Evolutionary conservation across 345 rosid species (phyloP).

Genomic region (Leavenworthia alabamica): DNA sequence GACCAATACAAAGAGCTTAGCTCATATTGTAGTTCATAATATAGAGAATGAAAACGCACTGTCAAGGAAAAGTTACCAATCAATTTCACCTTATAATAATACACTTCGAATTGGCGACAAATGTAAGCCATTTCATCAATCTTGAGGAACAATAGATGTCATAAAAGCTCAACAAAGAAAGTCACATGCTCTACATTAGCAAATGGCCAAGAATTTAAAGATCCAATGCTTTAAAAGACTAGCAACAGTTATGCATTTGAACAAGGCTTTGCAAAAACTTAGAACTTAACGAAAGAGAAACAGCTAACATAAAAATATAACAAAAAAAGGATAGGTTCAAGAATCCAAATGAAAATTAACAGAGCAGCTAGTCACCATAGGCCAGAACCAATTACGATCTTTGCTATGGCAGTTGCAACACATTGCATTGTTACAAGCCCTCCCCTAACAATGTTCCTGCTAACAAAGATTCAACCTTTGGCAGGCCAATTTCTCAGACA

Average conservation of each 20-base stretch:
- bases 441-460: not conserved
- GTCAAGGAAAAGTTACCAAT: not conserved
- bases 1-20: constrained; percentile 1
- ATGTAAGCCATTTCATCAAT: not conserved
- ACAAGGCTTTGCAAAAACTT: constrained; percentile 28
- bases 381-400: constrained; percentile 12
- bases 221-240: constrained; percentile 19
- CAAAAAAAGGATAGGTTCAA: constrained; percentile 13
- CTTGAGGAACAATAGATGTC: not conserved
- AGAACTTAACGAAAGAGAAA: constrained; percentile 11
- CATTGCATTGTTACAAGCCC: constrained; percentile 10
- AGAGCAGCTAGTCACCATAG: constrained; percentile 24
- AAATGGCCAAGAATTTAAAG: constrained; percentile 10
- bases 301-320: not conserved
- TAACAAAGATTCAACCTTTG: constrained; percentile 5
- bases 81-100: not conserved
- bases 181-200: not conserved
- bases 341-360: constrained; percentile 32
- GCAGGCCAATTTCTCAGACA: constrained; percentile 14
- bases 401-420: constrained; percentile 16
- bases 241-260: constrained; percentile 26
- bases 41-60: too few species aligned
- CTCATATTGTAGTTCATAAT: not conserved
- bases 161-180: not conserved
- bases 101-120: not conserved